phyloP scores from a whole-genome alignment of 2,329 filamentous ascomycete genomes.

The Colletotrichum sidae region DNA sequence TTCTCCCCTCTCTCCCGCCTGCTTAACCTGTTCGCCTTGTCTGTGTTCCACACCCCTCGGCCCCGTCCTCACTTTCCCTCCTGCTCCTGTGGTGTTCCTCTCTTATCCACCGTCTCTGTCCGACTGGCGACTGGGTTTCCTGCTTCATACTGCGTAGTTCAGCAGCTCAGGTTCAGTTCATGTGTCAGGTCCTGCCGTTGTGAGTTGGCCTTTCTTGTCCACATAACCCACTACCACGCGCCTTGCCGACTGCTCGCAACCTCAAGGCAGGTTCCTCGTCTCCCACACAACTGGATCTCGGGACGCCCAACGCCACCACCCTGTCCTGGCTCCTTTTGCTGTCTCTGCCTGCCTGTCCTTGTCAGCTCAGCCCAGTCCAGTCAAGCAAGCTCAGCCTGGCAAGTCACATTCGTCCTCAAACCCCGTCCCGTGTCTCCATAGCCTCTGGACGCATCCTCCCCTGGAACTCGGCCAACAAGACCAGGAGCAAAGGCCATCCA shows the following conservation, averaged over 20 bases:
- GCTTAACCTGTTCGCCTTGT: conserved; percentile 25
- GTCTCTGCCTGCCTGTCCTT: conserved; percentile 8
- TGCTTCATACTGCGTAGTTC: too few species aligned
- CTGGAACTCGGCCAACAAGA: conserved; percentile 8
- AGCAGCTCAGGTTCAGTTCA: neutral
- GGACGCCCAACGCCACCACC: conserved; percentile 31
- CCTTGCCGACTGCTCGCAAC: too few species aligned
- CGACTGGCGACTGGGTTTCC: too few species aligned
- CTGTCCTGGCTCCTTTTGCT: conserved; percentile 6
- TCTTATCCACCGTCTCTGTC: conserved; percentile 13
- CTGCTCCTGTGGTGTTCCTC: conserved; percentile 4
- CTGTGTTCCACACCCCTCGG: conserved; percentile 4
- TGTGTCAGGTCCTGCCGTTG: neutral
- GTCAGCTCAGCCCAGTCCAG: conserved; percentile 29
- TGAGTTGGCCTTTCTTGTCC: conserved; percentile 1
- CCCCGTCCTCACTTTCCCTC: conserved; percentile 14
- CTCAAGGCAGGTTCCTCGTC: neutral
- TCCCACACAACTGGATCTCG: conserved; percentile 23
- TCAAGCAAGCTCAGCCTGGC: neutral
- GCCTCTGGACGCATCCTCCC: neutral
- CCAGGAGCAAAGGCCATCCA: conserved; percentile 5
- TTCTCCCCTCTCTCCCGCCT: conserved; percentile 9
- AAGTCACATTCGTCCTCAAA: conserved; percentile 19
- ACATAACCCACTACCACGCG: too few species aligned
- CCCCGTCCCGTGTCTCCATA: conserved; percentile 11